These are phyloP conservation scores for Beauveria brongniartii DNA, from an alignment of 2,329 filamentous ascomycete species.

Conservation along the genomic window DNA sequence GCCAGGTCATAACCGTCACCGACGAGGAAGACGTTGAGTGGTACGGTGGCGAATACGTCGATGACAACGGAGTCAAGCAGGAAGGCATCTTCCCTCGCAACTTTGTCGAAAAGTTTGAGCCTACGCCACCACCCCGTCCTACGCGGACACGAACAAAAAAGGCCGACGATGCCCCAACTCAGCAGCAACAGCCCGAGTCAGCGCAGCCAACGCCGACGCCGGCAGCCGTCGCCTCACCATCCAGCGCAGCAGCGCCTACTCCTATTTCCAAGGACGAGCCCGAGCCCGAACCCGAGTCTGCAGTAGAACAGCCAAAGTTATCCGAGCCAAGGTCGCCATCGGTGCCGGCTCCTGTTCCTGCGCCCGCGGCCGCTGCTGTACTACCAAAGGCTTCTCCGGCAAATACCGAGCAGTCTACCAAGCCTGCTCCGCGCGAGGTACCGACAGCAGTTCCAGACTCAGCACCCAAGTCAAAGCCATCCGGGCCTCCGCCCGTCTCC, in stretches of 20 bases:
- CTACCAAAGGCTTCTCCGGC: conserved; percentile 22
- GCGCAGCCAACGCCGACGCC: conserved; percentile 18
- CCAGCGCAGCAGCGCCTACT: conserved; percentile 21
- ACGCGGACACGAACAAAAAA: conserved; percentile 65
- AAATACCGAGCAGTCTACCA: conserved; percentile 22
- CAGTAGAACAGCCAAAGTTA: not conserved
- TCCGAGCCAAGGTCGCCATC: conserved; percentile 26
- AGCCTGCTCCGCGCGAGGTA: conserved; percentile 26
- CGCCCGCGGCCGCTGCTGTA: conserved; percentile 19
- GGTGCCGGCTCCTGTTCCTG: conserved; percentile 19
- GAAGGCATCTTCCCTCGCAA: conserved; percentile 92
- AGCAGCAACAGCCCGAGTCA: conserved; percentile 23
- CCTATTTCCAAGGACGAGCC: conserved; percentile 25
- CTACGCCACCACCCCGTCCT: conserved; percentile 79
- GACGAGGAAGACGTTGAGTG: conserved; percentile 90
- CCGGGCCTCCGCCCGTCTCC: conserved; percentile 55
- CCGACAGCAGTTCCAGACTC: conserved; percentile 34
- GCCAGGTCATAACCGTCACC: conserved; percentile 89
- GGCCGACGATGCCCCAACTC: conserved; percentile 10
- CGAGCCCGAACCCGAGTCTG: conserved; percentile 20
- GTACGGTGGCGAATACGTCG: conserved; percentile 83
- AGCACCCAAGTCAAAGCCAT: conserved; percentile 32
- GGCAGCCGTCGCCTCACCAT: conserved; percentile 11
- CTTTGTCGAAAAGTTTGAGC: conserved; percentile 95
- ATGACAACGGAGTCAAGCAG: conserved; percentile 63